phyloP scores from a whole-genome alignment of 768 basidiomycete species.

The Lactarius hatsudake region DNA sequence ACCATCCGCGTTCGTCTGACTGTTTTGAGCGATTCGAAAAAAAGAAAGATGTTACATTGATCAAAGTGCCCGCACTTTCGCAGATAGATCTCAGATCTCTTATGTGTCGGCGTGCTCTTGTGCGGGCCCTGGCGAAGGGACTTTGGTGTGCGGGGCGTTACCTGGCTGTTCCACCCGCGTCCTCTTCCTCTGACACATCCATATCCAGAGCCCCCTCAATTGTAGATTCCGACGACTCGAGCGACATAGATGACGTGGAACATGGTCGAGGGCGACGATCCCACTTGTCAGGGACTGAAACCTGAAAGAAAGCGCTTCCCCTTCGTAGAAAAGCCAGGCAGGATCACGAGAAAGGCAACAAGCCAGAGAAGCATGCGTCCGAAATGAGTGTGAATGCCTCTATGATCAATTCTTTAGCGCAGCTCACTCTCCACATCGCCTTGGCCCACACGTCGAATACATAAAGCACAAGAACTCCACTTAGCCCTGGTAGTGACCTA shows the following conservation, averaged over 20 bases:
- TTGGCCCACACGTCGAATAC: constrained; percentile 59
- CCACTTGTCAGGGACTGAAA: constrained; percentile 80
- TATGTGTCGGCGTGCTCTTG: no score
- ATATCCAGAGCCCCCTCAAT: constrained; percentile 48
- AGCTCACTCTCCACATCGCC: constrained; percentile 53
- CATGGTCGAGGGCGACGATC: constrained; percentile 67
- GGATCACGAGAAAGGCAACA: constrained; percentile 40
- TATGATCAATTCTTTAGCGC: constrained; percentile 26
- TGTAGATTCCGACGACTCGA: constrained; percentile 51
- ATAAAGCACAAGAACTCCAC: constrained; percentile 69
- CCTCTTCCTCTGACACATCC: constrained; percentile 49
- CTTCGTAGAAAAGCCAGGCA: constrained; percentile 42
- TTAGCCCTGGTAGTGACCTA: constrained; percentile 64
- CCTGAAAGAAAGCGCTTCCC: constrained; percentile 51
- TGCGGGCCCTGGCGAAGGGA: constrained; percentile 4
- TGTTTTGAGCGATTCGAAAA: no score
- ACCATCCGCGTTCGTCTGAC: no score
- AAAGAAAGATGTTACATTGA: no score
- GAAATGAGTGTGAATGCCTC: constrained; percentile 45
- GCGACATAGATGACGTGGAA: constrained; percentile 43
- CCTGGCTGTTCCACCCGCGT: constrained; percentile 61
- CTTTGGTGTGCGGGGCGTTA: constrained; percentile 36
- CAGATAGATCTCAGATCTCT: no score
- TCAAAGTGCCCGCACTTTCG: no score
- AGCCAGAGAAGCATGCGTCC: constrained; percentile 42